A percentile compares a stretch with the other conserved stretches of the same genome.
phyloP scores from a whole-genome alignment of 495 filamentous ascomycete genomes.

The Aspergillus cavernicola region DNA sequence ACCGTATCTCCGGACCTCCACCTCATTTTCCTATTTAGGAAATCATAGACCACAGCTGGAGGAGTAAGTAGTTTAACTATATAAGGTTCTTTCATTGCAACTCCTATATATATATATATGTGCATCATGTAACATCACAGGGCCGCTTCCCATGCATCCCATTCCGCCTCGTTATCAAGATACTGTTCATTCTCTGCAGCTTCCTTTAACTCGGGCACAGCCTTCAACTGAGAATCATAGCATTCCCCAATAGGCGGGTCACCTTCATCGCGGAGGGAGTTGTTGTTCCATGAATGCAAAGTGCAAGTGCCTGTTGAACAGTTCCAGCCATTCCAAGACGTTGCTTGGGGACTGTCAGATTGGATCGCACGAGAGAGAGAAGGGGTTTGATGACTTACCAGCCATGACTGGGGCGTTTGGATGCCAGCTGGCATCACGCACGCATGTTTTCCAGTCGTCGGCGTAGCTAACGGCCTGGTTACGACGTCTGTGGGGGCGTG shows the following conservation, averaged over 20 bases:
- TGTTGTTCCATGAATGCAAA: slow-evolving; percentile 72
- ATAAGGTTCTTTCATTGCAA: too few species aligned
- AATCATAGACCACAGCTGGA: too few species aligned
- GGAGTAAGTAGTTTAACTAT: too few species aligned
- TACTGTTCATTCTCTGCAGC: slow-evolving; percentile 20
- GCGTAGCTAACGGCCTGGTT: slow-evolving; percentile 30
- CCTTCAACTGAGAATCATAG: slow-evolving; percentile 53
- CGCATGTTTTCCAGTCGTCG: slow-evolving; percentile 69
- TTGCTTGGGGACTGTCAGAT: slow-evolving; percentile 49
- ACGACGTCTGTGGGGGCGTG: slow-evolving; percentile 52
- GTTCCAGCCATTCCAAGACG: slow-evolving; percentile 73
- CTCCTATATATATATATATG: too few species aligned
- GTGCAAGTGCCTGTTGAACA: slow-evolving; percentile 69
- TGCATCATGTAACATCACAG: too few species aligned
- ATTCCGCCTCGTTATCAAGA: not conserved
- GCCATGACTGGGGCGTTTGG: slow-evolving; percentile 84
- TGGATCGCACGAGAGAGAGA: not conserved
- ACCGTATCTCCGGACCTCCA: slow-evolving; percentile 13
- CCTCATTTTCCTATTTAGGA: not conserved
- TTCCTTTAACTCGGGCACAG: slow-evolving; percentile 27
- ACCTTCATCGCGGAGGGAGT: slow-evolving; percentile 59
- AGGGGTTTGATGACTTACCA: slow-evolving; percentile 48
- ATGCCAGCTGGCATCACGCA: slow-evolving; percentile 95
- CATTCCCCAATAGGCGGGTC: slow-evolving; percentile 56
- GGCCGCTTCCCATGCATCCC: not conserved